These are phyloP conservation scores for Pestalotiopsis sp. DNA, from an alignment of 2,329 filamentous ascomycete species.

Conservation along the genomic window DNA sequence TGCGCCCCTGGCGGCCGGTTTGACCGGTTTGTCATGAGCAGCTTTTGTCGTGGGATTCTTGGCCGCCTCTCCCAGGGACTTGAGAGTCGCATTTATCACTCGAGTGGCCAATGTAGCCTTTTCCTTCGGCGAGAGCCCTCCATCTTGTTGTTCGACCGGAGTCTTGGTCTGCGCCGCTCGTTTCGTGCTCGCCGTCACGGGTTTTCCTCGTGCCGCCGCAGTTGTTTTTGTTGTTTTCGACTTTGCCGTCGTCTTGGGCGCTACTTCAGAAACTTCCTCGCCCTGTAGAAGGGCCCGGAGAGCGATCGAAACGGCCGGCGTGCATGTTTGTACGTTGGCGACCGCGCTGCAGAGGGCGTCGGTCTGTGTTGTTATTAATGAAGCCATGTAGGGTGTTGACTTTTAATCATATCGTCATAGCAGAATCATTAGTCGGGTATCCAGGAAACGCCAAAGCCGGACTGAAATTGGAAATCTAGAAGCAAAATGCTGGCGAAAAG, in stretches of 20 bases:
- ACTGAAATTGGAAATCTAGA: not conserved
- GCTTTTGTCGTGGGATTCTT: constrained; percentile 47
- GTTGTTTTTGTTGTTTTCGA: constrained; percentile 27
- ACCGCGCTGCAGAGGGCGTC: constrained; percentile 57
- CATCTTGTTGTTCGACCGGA: constrained; percentile 21
- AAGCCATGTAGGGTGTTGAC: constrained; percentile 39
- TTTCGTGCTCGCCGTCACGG: constrained; percentile 14
- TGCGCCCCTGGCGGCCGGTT: constrained; percentile 39
- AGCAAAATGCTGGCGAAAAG: not conserved
- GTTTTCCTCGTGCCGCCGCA: constrained; percentile 18
- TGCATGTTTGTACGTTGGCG: constrained; percentile 55
- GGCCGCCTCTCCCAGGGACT: constrained; percentile 66
- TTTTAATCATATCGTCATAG: constrained; percentile 31
- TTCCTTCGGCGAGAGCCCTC: constrained; percentile 55
- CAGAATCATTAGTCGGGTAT: constrained; percentile 20
- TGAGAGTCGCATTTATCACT: constrained; percentile 71
- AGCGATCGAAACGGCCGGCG: constrained; percentile 46
- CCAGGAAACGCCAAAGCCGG: constrained; percentile 13
- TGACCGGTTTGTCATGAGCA: constrained; percentile 36
- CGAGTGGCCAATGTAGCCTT: constrained; percentile 71
- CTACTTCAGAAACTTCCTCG: constrained; percentile 30
- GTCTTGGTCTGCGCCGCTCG: constrained; percentile 10
- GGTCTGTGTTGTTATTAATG: constrained; percentile 39
- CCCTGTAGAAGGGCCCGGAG: constrained; percentile 47
- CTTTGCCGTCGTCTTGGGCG: constrained; percentile 23